Evolutionary conservation across 2,329 filamentous ascomycete species (phyloP), one percentile per base, ranked within the genome.

Genomic region (Phialemoniopsis sp.): DNA sequence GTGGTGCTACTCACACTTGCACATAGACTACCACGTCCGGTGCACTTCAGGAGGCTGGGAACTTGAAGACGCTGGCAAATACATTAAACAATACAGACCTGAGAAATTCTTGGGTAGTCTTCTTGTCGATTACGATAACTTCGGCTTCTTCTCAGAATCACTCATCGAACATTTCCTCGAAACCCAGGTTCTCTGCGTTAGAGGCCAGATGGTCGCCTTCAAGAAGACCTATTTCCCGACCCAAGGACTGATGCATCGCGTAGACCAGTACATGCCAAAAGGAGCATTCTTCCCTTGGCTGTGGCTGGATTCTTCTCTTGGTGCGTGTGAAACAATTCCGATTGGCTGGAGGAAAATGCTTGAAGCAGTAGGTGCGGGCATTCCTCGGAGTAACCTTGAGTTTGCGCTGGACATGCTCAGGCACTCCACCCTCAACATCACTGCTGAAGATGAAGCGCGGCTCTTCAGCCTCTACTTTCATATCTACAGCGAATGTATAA

Each of bases 231-330:
- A 45, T 13, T 47, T 48, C 18, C 44, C 45, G 3, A 51, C 39
- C 29, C 34, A 33, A 12, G 34, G 34, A 2, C 40, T 47, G 6
- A 31, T 41, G n/a, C 15, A 2, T 4, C 39, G 33, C 0, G 44
- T 46, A 10, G 28, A 42, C 7, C 44, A 32, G 12, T 51, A 43
- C 28, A 15, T 48, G 21, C 41, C 41, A 14, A 19, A 31, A 1
- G 32, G 7, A 31, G 41, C 34, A 3, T 41, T 40, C 32, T 50
- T 53, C 21, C 49, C 49, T n/a, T 53, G 45, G 49, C 36, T 51
- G 8, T 34, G 34, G 34, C 2, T 46, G 17, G 42, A 47, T 7
- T 28, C 21, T 8, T 28, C n/a, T 2, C 19, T 36, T 10, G 18
- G 16, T 3, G 14, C 14, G 13, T 21, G 13, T 7, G 37, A 43